Percentiles rank a stretch among this genome's conserved stretches.
Conservation (phyloP, 768 basidiomycete species). For the Hericium alpestre region DNA sequence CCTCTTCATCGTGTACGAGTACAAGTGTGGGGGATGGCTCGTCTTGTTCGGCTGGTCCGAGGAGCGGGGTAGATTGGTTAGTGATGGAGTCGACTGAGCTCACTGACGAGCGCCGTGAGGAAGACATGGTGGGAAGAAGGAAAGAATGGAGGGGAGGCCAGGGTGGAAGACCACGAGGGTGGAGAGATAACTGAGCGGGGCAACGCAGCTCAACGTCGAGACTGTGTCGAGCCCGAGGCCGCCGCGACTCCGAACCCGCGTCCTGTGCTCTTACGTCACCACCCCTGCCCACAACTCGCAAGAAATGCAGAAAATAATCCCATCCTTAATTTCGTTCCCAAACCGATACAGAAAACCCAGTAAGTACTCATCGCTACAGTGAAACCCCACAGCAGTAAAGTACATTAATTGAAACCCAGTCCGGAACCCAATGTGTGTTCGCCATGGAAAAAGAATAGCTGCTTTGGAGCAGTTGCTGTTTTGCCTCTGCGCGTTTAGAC, state of each 20-base stretch:
- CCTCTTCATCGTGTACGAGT: conserved; percentile 48
- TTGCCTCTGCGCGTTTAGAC: not conserved
- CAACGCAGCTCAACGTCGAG: not conserved
- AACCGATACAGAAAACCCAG: not conserved
- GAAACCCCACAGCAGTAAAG: not conserved
- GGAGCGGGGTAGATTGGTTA: not conserved
- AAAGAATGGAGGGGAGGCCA: not conserved
- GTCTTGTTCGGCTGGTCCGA: conserved; percentile 19
- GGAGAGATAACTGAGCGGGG: not conserved
- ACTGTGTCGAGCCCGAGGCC: not conserved
- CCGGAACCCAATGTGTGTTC: not conserved
- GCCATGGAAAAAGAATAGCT: no score
- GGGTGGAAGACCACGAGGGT: not conserved
- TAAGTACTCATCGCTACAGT: not conserved
- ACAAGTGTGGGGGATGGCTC: conserved; percentile 42
- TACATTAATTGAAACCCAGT: not conserved
- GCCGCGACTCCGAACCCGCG: not conserved
- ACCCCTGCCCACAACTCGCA: not conserved
- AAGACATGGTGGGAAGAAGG: not conserved
- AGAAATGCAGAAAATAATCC: not conserved
- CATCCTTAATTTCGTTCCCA: not conserved
- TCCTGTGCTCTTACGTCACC: not conserved
- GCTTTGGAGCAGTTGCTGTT: no score
- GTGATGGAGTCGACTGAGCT: not conserved
- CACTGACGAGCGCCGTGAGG: not conserved